Evolutionary conservation across 2,329 filamentous ascomycete species (phyloP), one percentile per base, ranked within the genome.

Genomic region (Colletotrichum echinochloae): DNA sequence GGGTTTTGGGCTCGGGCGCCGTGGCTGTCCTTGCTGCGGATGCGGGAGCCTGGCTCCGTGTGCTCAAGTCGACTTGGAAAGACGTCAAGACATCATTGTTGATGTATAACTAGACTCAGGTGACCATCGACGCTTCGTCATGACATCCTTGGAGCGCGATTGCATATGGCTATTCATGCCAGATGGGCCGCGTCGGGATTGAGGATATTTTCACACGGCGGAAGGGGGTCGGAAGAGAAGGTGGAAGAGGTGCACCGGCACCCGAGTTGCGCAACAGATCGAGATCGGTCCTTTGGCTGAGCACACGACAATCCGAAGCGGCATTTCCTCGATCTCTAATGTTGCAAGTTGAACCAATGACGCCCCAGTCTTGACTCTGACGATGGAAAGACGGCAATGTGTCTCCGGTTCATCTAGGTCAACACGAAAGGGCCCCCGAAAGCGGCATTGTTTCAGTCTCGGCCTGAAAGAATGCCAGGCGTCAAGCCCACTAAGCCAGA

Each of bases 401-500:
- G 7, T 9, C 20, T 6, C 28, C 2, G n/a, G 3, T 16, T 6
- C 30, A 55, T n/a, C n/a, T n/a, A 55, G 11, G 20, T 35, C 51
- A 16, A 33, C 51, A 54, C 41, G 9, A 16, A 8, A 26, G 23
- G n/a, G 37, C 5, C 2, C 26, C 55, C 8, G 18, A n/a, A 20
- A 59, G 3, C 55, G n/a, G n/a, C n/a, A n/a, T n/a, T n/a, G n/a
- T 5, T n/a, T 18, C 8, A 18, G 20, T 44, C 26, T n/a, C 26
- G 41, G 26, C 55, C 35, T 18, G 16, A 26, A n/a, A 3, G 33
- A 41, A 28, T 23, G 61, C 9, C 28, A n/a, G 23, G 54, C 54
- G n/a, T 54, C 30, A 39, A 68, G 52, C 65, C 23, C 51, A 48
- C 14, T 49, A 33, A 60, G 16, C 46, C 37, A 55, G 6, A 54